A percentile compares a stretch with the other conserved stretches of the same genome.
These are phyloP conservation scores for Penicillium odoratum DNA, from an alignment of 495 filamentous ascomycete species.

Conservation along the genomic window DNA sequence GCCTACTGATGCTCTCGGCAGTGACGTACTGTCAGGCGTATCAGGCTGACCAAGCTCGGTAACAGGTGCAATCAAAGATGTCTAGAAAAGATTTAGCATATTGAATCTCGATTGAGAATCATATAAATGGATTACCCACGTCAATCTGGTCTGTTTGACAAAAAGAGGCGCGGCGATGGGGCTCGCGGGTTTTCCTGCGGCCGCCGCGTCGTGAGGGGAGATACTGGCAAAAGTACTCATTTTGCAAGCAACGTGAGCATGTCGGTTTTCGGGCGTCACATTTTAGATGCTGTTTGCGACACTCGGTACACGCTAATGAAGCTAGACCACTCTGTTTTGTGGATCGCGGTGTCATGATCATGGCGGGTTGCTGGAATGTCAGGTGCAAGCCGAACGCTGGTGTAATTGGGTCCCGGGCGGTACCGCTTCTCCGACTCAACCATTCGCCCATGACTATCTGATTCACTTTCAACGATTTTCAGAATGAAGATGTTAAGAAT, in stretches of 20 bases:
- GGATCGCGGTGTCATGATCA: slow-evolving; percentile 19
- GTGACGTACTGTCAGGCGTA: slow-evolving; percentile 22
- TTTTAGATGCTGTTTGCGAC: slow-evolving; percentile 46
- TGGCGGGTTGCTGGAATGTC: slow-evolving; percentile 3
- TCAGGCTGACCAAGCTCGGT: slow-evolving; percentile 10
- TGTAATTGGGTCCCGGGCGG: not conserved
- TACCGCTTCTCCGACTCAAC: not conserved
- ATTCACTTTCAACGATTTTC: not conserved
- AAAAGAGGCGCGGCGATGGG: slow-evolving; percentile 15
- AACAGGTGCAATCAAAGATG: slow-evolving; percentile 10
- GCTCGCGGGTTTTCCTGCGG: slow-evolving; percentile 30
- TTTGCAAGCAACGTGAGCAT: slow-evolving; percentile 38
- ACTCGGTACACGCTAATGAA: slow-evolving; percentile 44
- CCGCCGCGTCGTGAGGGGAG: slow-evolving; percentile 42
- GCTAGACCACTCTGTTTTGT: slow-evolving; percentile 27
- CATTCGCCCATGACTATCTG: slow-evolving; percentile 1
- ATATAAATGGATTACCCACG: slow-evolving; percentile 7
- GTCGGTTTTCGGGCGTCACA: slow-evolving; percentile 39
- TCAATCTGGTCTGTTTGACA: slow-evolving; percentile 13
- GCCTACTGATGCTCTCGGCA: slow-evolving; percentile 13
- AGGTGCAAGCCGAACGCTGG: slow-evolving; percentile 6
- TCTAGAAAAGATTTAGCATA: slow-evolving; percentile 9
- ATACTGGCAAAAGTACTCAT: slow-evolving; percentile 33
- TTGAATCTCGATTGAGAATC: not conserved
- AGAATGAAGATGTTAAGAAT: not conserved